Percentiles rank a stretch among this genome's conserved stretches.
phyloP scores from a whole-genome alignment of 2,329 filamentous ascomycete genomes.

The Ustulina deusta region DNA sequence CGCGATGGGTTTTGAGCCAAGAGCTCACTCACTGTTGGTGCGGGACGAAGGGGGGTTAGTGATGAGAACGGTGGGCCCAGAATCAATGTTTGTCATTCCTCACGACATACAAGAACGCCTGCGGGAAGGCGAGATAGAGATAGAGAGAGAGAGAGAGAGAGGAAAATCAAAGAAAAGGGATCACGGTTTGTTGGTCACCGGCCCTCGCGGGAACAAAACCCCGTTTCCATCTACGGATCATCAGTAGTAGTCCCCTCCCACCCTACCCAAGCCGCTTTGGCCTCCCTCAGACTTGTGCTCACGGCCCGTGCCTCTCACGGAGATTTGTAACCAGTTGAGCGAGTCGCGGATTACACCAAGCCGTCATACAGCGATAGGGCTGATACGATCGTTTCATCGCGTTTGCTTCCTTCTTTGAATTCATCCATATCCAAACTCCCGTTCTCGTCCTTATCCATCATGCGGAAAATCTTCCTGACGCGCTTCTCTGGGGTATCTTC shows the following conservation, averaged over 20 bases:
- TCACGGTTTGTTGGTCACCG: slow-evolving; percentile 17
- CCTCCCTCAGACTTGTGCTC: slow-evolving; percentile 7
- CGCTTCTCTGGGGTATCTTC: slow-evolving; percentile 99
- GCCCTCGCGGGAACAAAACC: slow-evolving; percentile 16
- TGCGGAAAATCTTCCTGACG: slow-evolving; percentile 96
- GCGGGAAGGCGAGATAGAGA: slow-evolving; percentile 26
- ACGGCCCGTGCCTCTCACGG: slow-evolving; percentile 1
- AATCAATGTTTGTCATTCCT: slow-evolving; percentile 35
- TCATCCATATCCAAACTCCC: slow-evolving; percentile 96
- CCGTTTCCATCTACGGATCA: slow-evolving; percentile 29
- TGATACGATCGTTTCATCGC: slow-evolving; percentile 98
- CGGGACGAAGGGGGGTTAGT: neutral
- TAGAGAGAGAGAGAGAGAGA: slow-evolving; percentile 27
- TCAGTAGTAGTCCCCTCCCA: slow-evolving; percentile 25
- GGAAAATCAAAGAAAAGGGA: slow-evolving; percentile 24
- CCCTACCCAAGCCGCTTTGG: slow-evolving; percentile 19
- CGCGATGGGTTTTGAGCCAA: neutral
- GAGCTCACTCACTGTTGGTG: slow-evolving; percentile 2
- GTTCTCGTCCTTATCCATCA: slow-evolving; percentile 99
- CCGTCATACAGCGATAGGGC: slow-evolving; percentile 96
- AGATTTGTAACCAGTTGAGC: slow-evolving; percentile 26
- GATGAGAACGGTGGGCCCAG: slow-evolving; percentile 12
- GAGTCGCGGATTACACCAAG: slow-evolving; percentile 71
- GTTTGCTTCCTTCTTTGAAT: slow-evolving; percentile 99
- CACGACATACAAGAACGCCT: slow-evolving; percentile 40